Conservation (phyloP, 1,139 yeast species). For the Suhomyces kunorum region DNA sequence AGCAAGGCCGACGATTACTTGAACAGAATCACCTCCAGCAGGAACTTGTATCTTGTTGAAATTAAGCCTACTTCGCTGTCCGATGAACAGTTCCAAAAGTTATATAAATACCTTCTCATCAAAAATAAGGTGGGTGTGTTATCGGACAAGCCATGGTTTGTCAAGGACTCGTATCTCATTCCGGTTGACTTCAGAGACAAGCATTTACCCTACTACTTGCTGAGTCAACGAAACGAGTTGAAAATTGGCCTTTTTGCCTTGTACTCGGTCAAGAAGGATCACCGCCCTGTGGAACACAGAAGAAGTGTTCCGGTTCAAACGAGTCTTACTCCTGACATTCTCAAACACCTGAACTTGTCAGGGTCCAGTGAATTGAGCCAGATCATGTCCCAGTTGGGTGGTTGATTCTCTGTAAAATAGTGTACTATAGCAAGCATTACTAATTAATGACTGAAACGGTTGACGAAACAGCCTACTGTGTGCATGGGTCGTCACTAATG, state of each 20-base stretch:
- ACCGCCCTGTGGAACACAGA: constrained; percentile 14
- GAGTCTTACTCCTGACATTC: background rate
- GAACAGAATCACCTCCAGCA: constrained; percentile 44
- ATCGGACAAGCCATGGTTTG: constrained; percentile 47
- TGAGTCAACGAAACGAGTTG: constrained; percentile 19
- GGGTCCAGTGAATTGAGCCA: constrained; percentile 14
- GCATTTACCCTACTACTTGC: constrained; percentile 31
- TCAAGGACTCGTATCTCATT: constrained; percentile 67
- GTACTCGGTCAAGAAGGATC: constrained; percentile 50
- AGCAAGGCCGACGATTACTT: constrained; percentile 59
- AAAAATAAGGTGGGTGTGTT: constrained; percentile 65
- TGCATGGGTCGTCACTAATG: no score
- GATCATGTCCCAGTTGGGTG: constrained; percentile 18
- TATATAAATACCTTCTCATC: constrained; percentile 54
- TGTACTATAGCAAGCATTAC: constrained; percentile 13
- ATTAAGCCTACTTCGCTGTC: constrained; percentile 29
- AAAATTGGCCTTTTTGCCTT: constrained; percentile 44
- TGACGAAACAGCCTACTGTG: no score
- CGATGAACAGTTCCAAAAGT: constrained; percentile 40
- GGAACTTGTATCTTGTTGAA: constrained; percentile 55
- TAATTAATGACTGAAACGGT: constrained; percentile 6
- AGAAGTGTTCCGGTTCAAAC: background rate
- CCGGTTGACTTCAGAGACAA: constrained; percentile 40
- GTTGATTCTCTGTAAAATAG: constrained; percentile 9
- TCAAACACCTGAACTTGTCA: constrained; percentile 5